These are phyloP conservation scores for Micractinium conductrix DNA, from an alignment of 139 green algal genomes.

Conservation along the genomic window DNA sequence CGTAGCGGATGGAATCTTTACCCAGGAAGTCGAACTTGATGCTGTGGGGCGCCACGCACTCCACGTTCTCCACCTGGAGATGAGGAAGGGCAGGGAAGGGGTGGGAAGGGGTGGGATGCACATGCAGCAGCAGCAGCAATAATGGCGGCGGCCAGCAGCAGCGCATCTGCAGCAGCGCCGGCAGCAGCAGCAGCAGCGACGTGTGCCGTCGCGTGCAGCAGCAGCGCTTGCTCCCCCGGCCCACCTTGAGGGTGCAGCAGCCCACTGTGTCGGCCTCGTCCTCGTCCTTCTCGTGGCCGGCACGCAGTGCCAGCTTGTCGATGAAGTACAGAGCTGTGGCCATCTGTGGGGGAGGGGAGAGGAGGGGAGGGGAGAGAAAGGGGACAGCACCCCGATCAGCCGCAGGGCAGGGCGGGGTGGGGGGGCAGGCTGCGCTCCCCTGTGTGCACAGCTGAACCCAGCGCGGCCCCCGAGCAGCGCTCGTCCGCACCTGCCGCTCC, in stretches of 20 bases:
- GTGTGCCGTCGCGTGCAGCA: no score
- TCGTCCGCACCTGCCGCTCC: conserved; percentile 66
- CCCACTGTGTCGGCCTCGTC: conserved; percentile 99
- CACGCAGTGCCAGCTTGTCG: conserved; percentile 96
- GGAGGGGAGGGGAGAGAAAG: no score
- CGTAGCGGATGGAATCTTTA: conserved; percentile 98
- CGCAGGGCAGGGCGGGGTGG: no score
- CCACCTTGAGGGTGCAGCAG: conserved; percentile 95
- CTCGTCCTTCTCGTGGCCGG: conserved; percentile 98
- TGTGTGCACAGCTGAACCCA: no score
- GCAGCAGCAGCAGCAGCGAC: neutral
- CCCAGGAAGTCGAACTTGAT: conserved; percentile 99
- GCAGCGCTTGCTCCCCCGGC: no score
- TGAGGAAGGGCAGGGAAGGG: no score
- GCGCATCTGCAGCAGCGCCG: neutral
- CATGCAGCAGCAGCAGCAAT: no score
- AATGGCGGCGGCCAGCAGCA: neutral
- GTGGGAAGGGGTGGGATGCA: neutral
- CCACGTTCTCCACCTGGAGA: conserved; percentile 85
- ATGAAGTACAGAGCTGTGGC: conserved; percentile 97
- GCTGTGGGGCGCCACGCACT: conserved; percentile 65
- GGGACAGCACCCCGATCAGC: no score
- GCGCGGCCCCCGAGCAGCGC: no score
- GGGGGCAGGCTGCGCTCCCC: no score
- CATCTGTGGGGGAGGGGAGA: conserved; percentile 77